Base-by-base conservation (phyloP, 1,284 basidiomycete genomes). In the Leccinum discolor region DNA sequence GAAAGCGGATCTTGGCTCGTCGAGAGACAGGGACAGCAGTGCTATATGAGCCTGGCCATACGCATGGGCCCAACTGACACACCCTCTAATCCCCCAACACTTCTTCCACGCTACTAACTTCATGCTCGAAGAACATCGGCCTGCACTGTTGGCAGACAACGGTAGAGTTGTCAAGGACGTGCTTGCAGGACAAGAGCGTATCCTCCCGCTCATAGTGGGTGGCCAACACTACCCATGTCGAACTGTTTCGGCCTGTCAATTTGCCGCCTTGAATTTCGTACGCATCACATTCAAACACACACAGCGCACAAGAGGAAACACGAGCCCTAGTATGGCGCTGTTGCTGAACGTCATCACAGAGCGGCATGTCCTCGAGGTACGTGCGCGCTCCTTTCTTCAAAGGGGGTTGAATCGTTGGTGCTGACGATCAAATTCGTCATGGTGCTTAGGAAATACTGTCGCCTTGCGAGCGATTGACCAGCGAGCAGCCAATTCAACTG, bases 271-370 rank as follows among this genome's bases (percentile, higher is more conserved):
- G 44, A 76, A 76, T 61, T 73, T 73, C 50, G 71, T 64, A 59
- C 73, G 73, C 3, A 58, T 71, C 16, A 74, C 81, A 18, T 80
- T 87, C 52, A 76, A 72, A 29, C 76, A 77, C 58, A 78, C 80
- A 64, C 69, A 75, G 29, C 73, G 73, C 38, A 79, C 77, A 6
- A 64, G 62, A 32, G 60, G 76, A n/a, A 62, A 59, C 11, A 77
- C 73, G 35, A 71, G 35, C n/a, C 7, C 54, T 1, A 63, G 59
- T 6, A 64, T 73, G 78, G 83, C 81, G 77, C 68, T 62, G 16
- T 72, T 65, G 65, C 59, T 69, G 59, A 18, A 14, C 26, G 32
- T 23, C 11, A 32, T 74, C 40, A 68, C 38, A 32, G 64, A 72
- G 5, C 60, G 60, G 35, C 65, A 38, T 12, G 42, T 64, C 18